Evolutionary conservation across 139 green algal species (phyloP), one percentile per base, ranked within the genome.

Genomic region (Coelastrella sp.): DNA sequence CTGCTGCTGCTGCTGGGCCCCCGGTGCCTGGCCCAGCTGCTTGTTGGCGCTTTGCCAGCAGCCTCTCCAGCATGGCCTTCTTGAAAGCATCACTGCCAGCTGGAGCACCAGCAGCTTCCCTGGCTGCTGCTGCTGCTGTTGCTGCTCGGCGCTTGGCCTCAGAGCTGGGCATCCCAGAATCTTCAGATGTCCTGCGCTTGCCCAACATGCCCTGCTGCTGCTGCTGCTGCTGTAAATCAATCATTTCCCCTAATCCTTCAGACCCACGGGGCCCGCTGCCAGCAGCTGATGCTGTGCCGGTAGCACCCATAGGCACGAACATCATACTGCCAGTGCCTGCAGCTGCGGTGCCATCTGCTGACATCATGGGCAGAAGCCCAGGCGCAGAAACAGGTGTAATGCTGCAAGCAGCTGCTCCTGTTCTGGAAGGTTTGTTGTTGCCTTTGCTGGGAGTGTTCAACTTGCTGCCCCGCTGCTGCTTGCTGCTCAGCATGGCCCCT

Each of bases 11-110:
- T 86, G 81, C 60, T 75, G 59, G 59, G 56, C 57, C 20, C 35
- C 58, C 8, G 79, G 24, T 10, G 19, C 27, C 63, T 72, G 49
- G 27, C 4, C 19, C 80, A 49, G 49, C 66, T 57, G 49, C 84
- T 7, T 22, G 24, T 9, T 61, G 7, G 58, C 58, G 70, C 20
- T 74, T 84, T 11, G 87, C 87, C 7, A 90, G 76, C 61, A 90
- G 87, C 87, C 70, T 78, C 87, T 79, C 76, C 60, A 90, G 63
- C 76, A 85, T 85, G 0, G 87, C 87, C 9, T 90, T 86, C 61
- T 90, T 90, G 76, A 68, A 78, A 7, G 76, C 60, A 27, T 90
- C 87, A 15, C 27, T 75, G 60, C 76, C 78, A 57, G 61, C 25
- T 35, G 49, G 57, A 35, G 14, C 70, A 60, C 19, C 84, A 20